Evolutionary conservation across 306 rosid species (phyloP).

Genomic region (Glycine soja): DNA sequence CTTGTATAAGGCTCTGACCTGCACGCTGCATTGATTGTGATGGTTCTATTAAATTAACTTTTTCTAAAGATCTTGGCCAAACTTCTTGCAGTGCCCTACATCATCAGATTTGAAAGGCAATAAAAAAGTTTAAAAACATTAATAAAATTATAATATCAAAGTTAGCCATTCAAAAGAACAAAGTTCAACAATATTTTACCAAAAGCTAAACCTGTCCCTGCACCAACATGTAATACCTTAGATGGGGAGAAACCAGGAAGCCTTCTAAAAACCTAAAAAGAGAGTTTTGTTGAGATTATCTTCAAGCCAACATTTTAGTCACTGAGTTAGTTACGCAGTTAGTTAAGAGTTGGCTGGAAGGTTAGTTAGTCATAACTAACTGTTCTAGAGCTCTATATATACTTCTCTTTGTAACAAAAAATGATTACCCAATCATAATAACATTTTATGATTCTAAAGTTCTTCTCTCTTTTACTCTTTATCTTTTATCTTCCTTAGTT

Average conservation of each 20-base stretch:
- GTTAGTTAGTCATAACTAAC: no score
- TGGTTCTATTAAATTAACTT: conserved; percentile 85
- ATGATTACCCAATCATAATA: no score
- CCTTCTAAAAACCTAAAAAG: conserved; percentile 73
- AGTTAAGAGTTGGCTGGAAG: no score
- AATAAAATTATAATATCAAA: conserved; percentile 25
- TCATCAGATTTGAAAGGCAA: conserved; percentile 47
- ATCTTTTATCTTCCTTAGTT: not conserved
- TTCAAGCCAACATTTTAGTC: not conserved
- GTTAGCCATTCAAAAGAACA: conserved; percentile 30
- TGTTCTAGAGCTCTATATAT: no score
- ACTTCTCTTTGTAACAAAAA: no score
- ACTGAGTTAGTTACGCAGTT: no score
- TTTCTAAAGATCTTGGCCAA: conserved; percentile 85
- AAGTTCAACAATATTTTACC: conserved; percentile 61
- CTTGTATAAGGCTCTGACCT: conserved; percentile 83
- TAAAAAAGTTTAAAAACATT: conserved; percentile 26
- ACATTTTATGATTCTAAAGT: no score
- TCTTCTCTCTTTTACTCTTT: no score
- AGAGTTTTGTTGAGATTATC: not conserved
- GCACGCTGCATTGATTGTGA: conserved; percentile 97
- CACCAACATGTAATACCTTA: conserved; percentile 86
- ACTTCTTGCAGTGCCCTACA: conserved; percentile 88
- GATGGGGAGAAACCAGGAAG: conserved; percentile 85
- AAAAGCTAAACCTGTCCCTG: conserved; percentile 96